Base-by-base conservation (phyloP, 495 filamentous ascomycete species). In the Pyrenula massariospora region DNA sequence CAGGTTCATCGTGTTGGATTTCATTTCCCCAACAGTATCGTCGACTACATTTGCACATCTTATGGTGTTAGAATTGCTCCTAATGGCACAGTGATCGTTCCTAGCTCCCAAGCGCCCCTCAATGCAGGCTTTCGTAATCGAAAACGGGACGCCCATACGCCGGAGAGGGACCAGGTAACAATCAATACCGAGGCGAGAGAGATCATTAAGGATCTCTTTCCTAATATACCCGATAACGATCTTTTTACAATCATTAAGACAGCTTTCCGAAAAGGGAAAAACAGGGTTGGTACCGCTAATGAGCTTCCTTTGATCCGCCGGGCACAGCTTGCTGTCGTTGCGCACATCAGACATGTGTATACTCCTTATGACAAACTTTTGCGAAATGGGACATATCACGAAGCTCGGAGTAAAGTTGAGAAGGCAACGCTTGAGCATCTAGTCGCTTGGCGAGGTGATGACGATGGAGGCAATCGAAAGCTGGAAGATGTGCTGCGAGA, bases 361-460 rank as follows among this genome's bases (percentile, higher is more conserved):
- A 96, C 91, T 19, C 76, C 87, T 58, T 96, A 96, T 67, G 91
- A 96, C 69, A 71, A 78, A 59, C 73, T 94, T 24, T 73, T 96
- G 23, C 82, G 75, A 57, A 73, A 77, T 51, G 81, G 77, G 3
- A 72, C 68, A 8, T 91, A 82, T 68, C 72, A 77, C 50, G 85
- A 87, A 56, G 89, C 90, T 22, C 78, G 91, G 56, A 78, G 75
- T 56, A 67, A 72, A 48, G 86, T 93, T 42, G 86, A 92, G 62
- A 77, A 83, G 50, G 68, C 81, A 12, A 89, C 84, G 53, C 71
- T 92, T 24, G 80, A 84, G 55, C 79, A 84, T 62, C 73, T 95
- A 55, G 79, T 88, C 63, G 84, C 88, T 75, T 95, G 91, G 91
- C 84, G 89, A 65, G 89, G 88, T 52, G 88, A 92, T 61, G 87